These are phyloP conservation scores for Camelina laxa DNA, from an alignment of 345 rosid genomes.

Conservation along the genomic window DNA sequence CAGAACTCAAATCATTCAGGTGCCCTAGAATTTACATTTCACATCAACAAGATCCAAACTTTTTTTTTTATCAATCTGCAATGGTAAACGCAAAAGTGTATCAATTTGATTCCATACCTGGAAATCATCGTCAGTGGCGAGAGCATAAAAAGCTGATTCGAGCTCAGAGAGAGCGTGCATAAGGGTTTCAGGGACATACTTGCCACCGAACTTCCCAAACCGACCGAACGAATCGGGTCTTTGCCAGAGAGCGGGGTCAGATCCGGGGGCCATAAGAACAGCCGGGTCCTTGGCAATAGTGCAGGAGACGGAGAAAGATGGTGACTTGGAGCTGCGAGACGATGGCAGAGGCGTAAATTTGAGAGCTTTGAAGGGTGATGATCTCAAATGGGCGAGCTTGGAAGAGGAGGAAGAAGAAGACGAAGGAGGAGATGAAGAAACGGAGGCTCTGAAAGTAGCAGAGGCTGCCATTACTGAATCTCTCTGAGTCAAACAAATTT, in stretches of 20 bases:
- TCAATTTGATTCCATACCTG: constrained; percentile 53
- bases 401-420: constrained; percentile 14
- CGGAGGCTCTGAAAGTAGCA: constrained; percentile 40
- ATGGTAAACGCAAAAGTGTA: constrained; percentile 11
- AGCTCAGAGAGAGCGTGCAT: constrained; percentile 89
- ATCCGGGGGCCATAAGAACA: constrained; percentile 50
- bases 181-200: constrained; percentile 92
- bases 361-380: constrained; percentile 39
- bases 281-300: constrained; percentile 55
- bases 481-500: constrained; percentile 1
- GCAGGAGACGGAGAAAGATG: constrained; percentile 51
- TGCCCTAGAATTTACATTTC: not conserved
- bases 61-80: constrained; percentile 3
- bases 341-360: constrained; percentile 39
- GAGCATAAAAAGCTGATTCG: constrained; percentile 69
- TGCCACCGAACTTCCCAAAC: constrained; percentile 91
- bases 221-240: constrained; percentile 92
- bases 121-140: constrained; percentile 65
- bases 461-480: constrained; percentile 43
- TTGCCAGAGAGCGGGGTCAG: constrained; percentile 51
- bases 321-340: constrained; percentile 25
- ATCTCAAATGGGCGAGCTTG: constrained; percentile 21
- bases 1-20: not conserved
- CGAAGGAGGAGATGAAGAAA: constrained; percentile 37
- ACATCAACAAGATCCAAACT: constrained; percentile 4